Evolutionary conservation across 2,329 filamentous ascomycete species (phyloP).

Genomic region (Sporothrix protearum): DNA sequence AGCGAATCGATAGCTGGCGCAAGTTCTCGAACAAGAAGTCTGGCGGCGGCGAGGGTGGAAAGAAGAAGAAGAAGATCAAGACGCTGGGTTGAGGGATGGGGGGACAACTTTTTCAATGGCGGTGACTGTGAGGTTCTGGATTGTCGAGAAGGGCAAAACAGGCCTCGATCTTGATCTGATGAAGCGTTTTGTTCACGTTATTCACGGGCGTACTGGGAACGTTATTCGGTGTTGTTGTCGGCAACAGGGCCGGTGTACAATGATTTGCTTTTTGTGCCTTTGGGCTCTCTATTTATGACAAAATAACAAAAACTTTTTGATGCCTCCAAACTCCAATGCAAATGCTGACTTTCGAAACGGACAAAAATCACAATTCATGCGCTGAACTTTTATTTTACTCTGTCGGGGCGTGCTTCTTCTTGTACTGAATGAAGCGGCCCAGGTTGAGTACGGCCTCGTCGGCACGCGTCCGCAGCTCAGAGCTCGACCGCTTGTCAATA

Average conservation of each 20-base stretch:
- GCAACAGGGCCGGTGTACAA: not conserved
- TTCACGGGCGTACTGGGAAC: not conserved
- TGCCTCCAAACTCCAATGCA: slow-evolving; percentile 12
- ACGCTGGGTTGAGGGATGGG: slow-evolving; percentile 53
- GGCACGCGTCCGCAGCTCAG: slow-evolving; percentile 55
- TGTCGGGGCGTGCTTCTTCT: slow-evolving; percentile 49
- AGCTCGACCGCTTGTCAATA: slow-evolving; percentile 56
- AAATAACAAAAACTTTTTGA: slow-evolving; percentile 7
- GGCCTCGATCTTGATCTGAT: not conserved
- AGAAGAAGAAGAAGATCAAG: slow-evolving; percentile 68
- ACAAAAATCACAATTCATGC: not conserved
- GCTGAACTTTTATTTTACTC: not conserved
- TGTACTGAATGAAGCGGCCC: slow-evolving; percentile 60
- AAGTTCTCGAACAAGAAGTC: slow-evolving; percentile 68
- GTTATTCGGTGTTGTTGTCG: not conserved
- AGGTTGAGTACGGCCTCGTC: slow-evolving; percentile 62
- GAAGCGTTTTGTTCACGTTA: not conserved
- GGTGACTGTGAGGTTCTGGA: not conserved
- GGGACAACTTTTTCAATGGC: too few species aligned
- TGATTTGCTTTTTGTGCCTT: not conserved
- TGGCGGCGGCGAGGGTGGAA: slow-evolving; percentile 29
- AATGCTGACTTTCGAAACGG: not conserved
- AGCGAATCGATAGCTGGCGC: slow-evolving; percentile 90
- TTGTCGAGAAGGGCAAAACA: not conserved
- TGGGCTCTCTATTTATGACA: not conserved